Percentiles rank a stretch among this genome's conserved stretches.
Conservation (phyloP, 192 early-diverging fungal genomes). For the Dissophora ornata region DNA sequence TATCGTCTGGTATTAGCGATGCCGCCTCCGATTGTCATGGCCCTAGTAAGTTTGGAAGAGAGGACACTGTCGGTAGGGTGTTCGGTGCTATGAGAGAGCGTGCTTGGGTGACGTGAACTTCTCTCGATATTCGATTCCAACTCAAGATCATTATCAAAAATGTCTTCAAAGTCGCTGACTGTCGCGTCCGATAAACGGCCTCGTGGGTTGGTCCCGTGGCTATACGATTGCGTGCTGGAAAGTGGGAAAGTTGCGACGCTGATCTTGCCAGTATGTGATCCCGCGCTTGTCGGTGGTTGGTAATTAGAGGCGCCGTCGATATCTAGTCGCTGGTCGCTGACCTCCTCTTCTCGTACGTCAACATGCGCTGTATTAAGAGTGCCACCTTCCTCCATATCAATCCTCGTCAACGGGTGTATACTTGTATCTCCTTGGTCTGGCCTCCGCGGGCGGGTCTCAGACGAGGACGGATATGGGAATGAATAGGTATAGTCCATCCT, state of each 20-base stretch:
- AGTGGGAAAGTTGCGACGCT: too few species aligned
- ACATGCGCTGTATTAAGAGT: too few species aligned
- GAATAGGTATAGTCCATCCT: slow-evolving; percentile 29
- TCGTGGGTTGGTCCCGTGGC: too few species aligned
- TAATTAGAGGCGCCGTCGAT: too few species aligned
- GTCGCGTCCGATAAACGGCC: too few species aligned
- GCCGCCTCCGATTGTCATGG: slow-evolving; percentile 33
- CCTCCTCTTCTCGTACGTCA: background rate
- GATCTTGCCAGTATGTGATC: too few species aligned
- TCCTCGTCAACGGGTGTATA: slow-evolving; percentile 20
- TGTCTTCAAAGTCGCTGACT: too few species aligned
- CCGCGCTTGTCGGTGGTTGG: too few species aligned
- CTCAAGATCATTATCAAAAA: background rate
- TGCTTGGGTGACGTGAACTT: background rate
- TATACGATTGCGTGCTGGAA: too few species aligned
- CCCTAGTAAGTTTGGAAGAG: slow-evolving; percentile 6
- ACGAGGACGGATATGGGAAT: background rate
- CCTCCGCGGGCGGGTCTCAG: background rate
- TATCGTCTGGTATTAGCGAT: background rate
- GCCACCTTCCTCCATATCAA: too few species aligned
- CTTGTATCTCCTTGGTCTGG: slow-evolving; percentile 4
- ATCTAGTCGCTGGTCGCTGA: background rate
- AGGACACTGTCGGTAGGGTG: slow-evolving; percentile 13
- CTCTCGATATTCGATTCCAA: background rate
- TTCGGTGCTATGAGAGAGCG: slow-evolving; percentile 8